Percentiles rank a stretch among this genome's conserved stretches.
These are phyloP conservation scores for Saccharomycopsis sp. DNA, from an alignment of 805 yeast genomes.

Conservation along the genomic window DNA sequence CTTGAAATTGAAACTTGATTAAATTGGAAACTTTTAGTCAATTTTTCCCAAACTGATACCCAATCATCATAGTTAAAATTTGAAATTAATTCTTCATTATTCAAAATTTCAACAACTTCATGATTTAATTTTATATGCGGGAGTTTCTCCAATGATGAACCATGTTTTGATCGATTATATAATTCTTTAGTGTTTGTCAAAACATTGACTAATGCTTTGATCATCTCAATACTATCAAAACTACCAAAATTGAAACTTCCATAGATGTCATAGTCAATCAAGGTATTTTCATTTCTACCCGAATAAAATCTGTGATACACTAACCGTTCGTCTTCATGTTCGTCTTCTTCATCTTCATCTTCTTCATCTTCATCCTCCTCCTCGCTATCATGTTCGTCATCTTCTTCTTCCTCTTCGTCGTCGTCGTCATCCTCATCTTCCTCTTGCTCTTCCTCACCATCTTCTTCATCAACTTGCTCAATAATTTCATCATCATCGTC, in stretches of 20 bases:
- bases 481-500: constrained; percentile 23
- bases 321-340: constrained; percentile 7
- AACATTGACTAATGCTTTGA: neutral
- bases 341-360: constrained; percentile 21
- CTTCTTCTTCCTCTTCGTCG: constrained; percentile 25
- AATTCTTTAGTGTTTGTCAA: neutral
- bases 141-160: neutral
- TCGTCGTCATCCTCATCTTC: constrained; percentile 23
- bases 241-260: neutral
- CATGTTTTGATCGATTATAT: neutral
- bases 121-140: constrained; percentile 8
- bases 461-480: constrained; percentile 26
- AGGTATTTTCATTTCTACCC: neutral
- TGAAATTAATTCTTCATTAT: constrained; percentile 9
- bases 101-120: constrained; percentile 20
- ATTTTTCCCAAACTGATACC: constrained; percentile 32
- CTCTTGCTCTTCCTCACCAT: constrained; percentile 25
- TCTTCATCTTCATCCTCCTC: constrained; percentile 18
- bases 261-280: neutral
- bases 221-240: neutral
- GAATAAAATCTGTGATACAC: neutral
- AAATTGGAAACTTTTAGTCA: constrained; percentile 31
- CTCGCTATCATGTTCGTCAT: constrained; percentile 22
- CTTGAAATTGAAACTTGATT: constrained; percentile 45
- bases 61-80: constrained; percentile 27